Percentiles rank a stretch among this genome's conserved stretches.
Evolutionary conservation across 768 basidiomycete species (phyloP).

Genomic region (Boletus rex-veris): DNA sequence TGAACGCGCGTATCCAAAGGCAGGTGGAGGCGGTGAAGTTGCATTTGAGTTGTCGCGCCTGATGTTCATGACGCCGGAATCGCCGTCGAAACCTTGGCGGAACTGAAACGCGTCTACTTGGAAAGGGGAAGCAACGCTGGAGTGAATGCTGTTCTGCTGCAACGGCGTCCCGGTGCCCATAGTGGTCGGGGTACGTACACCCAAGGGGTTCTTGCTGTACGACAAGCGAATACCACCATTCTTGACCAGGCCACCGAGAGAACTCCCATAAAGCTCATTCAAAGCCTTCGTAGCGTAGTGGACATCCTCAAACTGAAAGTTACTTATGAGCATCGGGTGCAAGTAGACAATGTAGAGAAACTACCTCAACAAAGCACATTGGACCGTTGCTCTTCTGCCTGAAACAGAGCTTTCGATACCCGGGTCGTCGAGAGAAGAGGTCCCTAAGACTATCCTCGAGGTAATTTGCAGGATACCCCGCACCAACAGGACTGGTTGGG

Average conservation of each 20-base stretch:
- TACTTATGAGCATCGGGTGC: neutral
- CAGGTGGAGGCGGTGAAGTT: conserved; percentile 24
- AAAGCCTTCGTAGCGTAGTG: conserved; percentile 80
- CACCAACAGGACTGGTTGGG: conserved; percentile 72
- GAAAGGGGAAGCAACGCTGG: conserved; percentile 26
- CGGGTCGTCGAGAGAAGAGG: conserved; percentile 73
- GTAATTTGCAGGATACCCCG: conserved; percentile 70
- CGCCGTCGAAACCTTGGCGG: conserved; percentile 30
- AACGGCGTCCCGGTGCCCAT: conserved; percentile 29
- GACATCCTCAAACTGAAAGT: conserved; percentile 83
- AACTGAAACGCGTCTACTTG: conserved; percentile 26
- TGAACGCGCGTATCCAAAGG: conserved; percentile 32
- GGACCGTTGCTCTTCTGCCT: conserved; percentile 96
- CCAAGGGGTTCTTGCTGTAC: conserved; percentile 98
- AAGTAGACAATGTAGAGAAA: conserved; percentile 7
- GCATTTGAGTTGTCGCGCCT: conserved; percentile 26
- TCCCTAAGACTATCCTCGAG: conserved; percentile 85
- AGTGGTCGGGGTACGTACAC: conserved; percentile 78
- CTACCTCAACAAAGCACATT: conserved; percentile 98
- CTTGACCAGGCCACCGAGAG: conserved; percentile 88
- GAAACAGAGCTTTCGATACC: conserved; percentile 91
- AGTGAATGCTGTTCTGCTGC: conserved; percentile 24
- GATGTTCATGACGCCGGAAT: conserved; percentile 14
- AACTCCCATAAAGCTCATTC: conserved; percentile 86
- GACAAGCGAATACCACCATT: conserved; percentile 94